phyloP scores from a whole-genome alignment of 495 filamentous ascomycete genomes.

The Haplographium delicatum region DNA sequence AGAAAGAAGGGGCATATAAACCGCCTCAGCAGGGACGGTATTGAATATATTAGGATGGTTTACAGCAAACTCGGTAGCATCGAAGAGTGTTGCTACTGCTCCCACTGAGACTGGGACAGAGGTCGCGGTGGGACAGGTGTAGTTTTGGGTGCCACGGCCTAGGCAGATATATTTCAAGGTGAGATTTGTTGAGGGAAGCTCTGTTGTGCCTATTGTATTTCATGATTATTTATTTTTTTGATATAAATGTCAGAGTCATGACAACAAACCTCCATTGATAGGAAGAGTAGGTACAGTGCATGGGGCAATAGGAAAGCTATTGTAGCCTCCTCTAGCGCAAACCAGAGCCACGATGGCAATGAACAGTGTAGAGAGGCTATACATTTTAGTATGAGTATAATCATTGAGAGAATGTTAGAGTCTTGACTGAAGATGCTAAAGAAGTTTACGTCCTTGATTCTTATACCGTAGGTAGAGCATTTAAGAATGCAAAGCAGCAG shows the following conservation, averaged over 20 bases:
- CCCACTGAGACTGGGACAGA: constrained; percentile 36
- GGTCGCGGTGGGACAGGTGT: constrained; percentile 47
- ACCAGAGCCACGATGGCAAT: no score
- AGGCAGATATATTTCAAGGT: constrained; percentile 55
- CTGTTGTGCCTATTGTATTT: no score
- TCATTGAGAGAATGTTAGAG: no score
- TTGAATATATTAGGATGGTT: neutral
- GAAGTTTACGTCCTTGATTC: no score
- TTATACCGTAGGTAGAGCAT: no score
- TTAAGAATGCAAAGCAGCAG: no score
- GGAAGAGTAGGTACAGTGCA: no score
- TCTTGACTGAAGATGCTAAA: no score
- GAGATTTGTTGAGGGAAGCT: constrained; percentile 19
- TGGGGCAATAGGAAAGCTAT: no score
- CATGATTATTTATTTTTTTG: neutral
- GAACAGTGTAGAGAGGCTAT: no score
- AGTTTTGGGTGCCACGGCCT: constrained; percentile 71
- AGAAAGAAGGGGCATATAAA: neutral
- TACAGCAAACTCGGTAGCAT: constrained; percentile 13
- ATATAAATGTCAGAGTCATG: neutral
- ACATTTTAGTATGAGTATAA: no score
- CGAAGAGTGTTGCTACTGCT: constrained; percentile 56
- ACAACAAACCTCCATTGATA: constrained; percentile 10
- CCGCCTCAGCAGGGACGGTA: neutral
- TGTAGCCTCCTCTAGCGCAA: no score